Evolutionary conservation across 2,329 filamentous ascomycete genomes (phyloP).

Genomic region (Calonectria crousiana): DNA sequence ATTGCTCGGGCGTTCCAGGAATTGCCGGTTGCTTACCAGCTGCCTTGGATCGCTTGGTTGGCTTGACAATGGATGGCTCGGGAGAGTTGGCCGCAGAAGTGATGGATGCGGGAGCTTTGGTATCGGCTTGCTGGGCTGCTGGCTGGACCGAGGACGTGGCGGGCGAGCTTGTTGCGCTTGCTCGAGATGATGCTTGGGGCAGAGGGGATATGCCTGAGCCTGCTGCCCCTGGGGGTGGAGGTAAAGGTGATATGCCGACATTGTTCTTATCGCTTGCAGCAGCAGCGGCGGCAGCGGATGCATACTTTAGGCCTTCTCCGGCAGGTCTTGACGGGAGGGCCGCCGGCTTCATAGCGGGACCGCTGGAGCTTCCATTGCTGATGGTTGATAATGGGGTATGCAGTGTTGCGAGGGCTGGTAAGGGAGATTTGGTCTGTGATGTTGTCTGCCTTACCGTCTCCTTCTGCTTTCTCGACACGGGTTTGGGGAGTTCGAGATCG

Average conservation of each 20-base stretch:
- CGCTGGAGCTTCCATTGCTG: slow-evolving; percentile 67
- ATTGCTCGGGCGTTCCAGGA: slow-evolving; percentile 56
- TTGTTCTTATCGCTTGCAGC: slow-evolving; percentile 89
- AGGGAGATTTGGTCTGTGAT: slow-evolving; percentile 90
- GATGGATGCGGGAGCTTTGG: slow-evolving; percentile 44
- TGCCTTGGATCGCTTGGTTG: slow-evolving; percentile 56
- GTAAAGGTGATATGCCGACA: slow-evolving; percentile 92
- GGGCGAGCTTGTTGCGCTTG: slow-evolving; percentile 68
- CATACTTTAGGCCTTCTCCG: slow-evolving; percentile 94
- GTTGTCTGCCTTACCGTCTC: slow-evolving; percentile 78
- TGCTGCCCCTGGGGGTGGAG: slow-evolving; percentile 81
- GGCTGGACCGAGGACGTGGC: slow-evolving; percentile 62
- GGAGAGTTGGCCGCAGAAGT: slow-evolving; percentile 42
- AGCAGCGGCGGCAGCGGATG: slow-evolving; percentile 93
- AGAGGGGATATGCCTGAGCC: slow-evolving; percentile 58
- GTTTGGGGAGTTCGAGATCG: slow-evolving; percentile 67
- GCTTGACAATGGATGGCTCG: slow-evolving; percentile 44
- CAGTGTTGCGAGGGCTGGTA: slow-evolving; percentile 92
- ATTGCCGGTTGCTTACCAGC: slow-evolving; percentile 58
- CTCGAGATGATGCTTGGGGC: slow-evolving; percentile 65
- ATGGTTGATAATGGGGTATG: slow-evolving; percentile 77
- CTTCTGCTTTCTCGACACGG: slow-evolving; percentile 66
- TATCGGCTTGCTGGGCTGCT: slow-evolving; percentile 52
- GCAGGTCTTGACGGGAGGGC: slow-evolving; percentile 85
- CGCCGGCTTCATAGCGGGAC: slow-evolving; percentile 89